phyloP scores from a whole-genome alignment of 352 stramenopile genomes.

The Globisporangium cylindrosporum region DNA sequence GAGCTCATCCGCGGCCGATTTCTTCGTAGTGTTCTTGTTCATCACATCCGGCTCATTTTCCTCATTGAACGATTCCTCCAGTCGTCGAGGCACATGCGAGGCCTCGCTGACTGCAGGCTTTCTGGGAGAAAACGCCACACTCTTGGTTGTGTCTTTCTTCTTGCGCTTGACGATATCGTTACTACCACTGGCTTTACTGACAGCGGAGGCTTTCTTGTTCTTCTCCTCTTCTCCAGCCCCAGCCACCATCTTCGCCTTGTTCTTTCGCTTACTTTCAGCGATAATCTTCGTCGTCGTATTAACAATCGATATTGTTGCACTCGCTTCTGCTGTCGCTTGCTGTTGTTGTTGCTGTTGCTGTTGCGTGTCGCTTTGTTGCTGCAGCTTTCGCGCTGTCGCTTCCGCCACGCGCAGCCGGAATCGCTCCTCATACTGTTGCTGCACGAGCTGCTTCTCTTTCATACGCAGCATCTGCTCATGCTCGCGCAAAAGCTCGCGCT shows the following conservation, averaged over 20 bases:
- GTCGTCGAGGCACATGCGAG: background rate
- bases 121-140: slow-evolving; percentile 16
- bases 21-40: slow-evolving; percentile 8
- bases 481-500: slow-evolving; percentile 38
- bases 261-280: slow-evolving; percentile 6
- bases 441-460: slow-evolving; percentile 21
- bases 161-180: slow-evolving; percentile 11
- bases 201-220: too few relatives aligned
- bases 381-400: slow-evolving; percentile 18
- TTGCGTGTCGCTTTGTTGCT: slow-evolving; percentile 19
- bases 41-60: slow-evolving; percentile 10
- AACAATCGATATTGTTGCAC: background rate
- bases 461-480: slow-evolving; percentile 29
- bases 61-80: slow-evolving; percentile 17
- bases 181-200: background rate
- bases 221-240: background rate
- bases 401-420: slow-evolving; percentile 14
- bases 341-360: background rate
- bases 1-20: slow-evolving; percentile 42
- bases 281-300: background rate
- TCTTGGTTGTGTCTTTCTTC: slow-evolving; percentile 15
- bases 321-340: background rate
- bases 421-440: slow-evolving; percentile 17
- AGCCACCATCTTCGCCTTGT: background rate
- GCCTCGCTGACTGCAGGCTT: background rate